These are phyloP conservation scores for Phialophora chinensis DNA, from an alignment of 2,329 filamentous ascomycete species.

Conservation along the genomic window DNA sequence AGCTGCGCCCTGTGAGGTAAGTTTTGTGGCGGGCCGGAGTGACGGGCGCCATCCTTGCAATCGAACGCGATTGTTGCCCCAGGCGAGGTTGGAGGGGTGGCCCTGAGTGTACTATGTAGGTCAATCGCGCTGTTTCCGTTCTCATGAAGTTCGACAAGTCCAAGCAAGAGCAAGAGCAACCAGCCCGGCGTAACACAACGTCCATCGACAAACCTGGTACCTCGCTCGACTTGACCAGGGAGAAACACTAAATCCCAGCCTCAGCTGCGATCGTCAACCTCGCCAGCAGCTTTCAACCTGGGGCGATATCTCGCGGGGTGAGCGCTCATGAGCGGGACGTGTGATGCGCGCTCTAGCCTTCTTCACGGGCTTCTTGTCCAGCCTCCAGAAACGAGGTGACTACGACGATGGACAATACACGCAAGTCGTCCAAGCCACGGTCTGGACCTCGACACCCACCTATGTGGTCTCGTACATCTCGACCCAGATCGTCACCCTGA, in stretches of 20 bases:
- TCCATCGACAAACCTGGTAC: neutral
- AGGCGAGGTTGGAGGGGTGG: neutral
- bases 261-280: neutral
- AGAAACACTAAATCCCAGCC: neutral
- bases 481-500: constrained; percentile 17
- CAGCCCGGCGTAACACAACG: neutral
- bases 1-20: neutral
- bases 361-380: constrained; percentile 7
- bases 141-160: neutral
- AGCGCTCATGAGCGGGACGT: neutral
- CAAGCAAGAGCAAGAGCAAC: neutral
- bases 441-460: constrained; percentile 13
- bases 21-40: constrained; percentile 9
- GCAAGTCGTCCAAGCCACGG: constrained; percentile 14
- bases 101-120: neutral
- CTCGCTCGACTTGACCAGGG: neutral
- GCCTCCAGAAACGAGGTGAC: constrained; percentile 3
- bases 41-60: constrained; percentile 2
- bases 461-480: constrained; percentile 11
- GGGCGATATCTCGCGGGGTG: neutral
- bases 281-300: neutral
- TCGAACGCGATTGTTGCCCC: constrained; percentile 2
- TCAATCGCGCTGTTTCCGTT: neutral
- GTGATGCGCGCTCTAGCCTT: constrained; percentile 8
- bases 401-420: constrained; percentile 14